These are phyloP conservation scores for Ogataea paraovalis DNA, from an alignment of 805 yeast species.

Conservation along the genomic window DNA sequence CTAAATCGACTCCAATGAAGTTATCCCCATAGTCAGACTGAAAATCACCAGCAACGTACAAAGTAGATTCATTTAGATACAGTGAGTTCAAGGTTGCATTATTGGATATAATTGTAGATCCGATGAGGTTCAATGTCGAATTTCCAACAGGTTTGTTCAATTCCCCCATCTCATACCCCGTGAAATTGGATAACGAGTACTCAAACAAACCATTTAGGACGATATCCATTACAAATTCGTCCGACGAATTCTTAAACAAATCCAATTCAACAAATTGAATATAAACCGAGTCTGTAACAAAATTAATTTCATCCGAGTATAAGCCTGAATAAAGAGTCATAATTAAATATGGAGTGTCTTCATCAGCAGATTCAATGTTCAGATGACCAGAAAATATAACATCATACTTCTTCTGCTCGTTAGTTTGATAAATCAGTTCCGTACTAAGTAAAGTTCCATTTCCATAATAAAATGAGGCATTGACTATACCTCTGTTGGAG, in stretches of 20 bases:
- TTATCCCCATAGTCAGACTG: constrained; percentile 34
- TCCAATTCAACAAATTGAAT: constrained; percentile 36
- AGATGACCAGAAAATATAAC: constrained; percentile 67
- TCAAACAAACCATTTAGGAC: constrained; percentile 75
- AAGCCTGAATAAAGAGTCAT: constrained; percentile 35
- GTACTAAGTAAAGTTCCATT: constrained; percentile 41
- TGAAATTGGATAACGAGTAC: constrained; percentile 67
- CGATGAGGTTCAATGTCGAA: constrained; percentile 41
- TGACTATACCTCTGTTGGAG: constrained; percentile 65
- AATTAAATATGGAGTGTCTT: constrained; percentile 34
- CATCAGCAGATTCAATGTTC: constrained; percentile 37
- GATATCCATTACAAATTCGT: constrained; percentile 18
- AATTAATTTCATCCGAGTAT: constrained; percentile 35
- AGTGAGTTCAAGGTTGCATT: constrained; percentile 38
- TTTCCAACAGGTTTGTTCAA: constrained; percentile 38
- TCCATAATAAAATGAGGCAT: constrained; percentile 60
- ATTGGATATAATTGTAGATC: constrained; percentile 33
- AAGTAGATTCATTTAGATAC: constrained; percentile 28
- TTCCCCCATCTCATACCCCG: constrained; percentile 23
- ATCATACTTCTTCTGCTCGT: constrained; percentile 77
- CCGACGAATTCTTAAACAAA: constrained; percentile 40
- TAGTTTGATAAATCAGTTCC: constrained; percentile 68
- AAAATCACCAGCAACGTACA: constrained; percentile 50
- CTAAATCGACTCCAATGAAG: constrained; percentile 32
- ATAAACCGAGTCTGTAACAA: constrained; percentile 45